Evolutionary conservation across 2,329 filamentous ascomycete genomes (phyloP), one percentile per base, ranked within the genome.

Genomic region (Thielaviopsis populi): DNA sequence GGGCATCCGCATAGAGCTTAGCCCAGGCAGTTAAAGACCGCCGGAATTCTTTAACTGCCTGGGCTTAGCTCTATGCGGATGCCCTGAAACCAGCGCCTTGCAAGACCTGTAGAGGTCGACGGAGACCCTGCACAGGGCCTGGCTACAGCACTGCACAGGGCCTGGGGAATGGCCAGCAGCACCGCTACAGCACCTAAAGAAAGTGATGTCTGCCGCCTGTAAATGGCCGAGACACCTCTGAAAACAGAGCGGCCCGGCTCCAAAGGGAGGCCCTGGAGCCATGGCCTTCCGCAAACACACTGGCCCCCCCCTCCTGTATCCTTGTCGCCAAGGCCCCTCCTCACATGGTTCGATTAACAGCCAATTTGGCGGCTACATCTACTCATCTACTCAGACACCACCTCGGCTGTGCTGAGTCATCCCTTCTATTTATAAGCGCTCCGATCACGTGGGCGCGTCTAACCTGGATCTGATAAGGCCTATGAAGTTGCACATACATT

Each of bases 341-440:
- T 56, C 50, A 56, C 50, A 56, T 56, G 50, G 50, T 56, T 56
- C 50, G 50, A 56, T 56, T 0, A 56, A 56, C 50, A 56, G 24
- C 24, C 30, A 56, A 56, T n/a, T 37, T 58, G 22, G 13, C 37
- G 61, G 46, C 56, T 54, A 66, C 56, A 66, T 66, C 30, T 63
- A 58, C 63, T 33, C 50, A 30, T 33, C 13, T 27, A 53, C 19
- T 2, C 13, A 50, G 19, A 24, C 19, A 5, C 24, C 24, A 13
- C 8, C 19, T 11, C 19, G 46, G 22, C 27, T 10, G 50, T 2
- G 50, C 27, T 56, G 50, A 56, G 50, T 56, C 50, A 56, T 27
- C n/a, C n/a, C n/a, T 8, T 27, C 33, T 24, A 56, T 56, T 56
- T 24, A 56, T 56, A 56, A 37, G 8, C 13, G 24, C 10, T 13